These are phyloP conservation scores for Pseudogymnoascus sp. DNA, from an alignment of 2,329 filamentous ascomycete genomes.

Conservation along the genomic window DNA sequence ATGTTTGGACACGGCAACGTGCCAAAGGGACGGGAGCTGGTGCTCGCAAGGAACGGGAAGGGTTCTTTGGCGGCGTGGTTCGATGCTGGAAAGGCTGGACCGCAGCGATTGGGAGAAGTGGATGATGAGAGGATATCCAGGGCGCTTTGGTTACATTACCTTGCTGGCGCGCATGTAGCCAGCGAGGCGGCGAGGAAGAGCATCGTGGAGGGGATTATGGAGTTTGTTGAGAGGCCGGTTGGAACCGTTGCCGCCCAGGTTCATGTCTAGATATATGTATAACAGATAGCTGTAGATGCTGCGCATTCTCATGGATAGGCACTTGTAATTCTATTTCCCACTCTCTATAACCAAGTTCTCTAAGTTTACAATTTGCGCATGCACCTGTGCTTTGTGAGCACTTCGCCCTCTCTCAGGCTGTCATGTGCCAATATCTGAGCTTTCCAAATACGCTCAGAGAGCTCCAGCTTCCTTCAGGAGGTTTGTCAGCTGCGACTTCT, in stretches of 20 bases:
- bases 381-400: neutral
- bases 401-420: neutral
- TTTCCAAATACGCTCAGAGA: conserved; percentile 34
- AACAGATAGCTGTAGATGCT: neutral
- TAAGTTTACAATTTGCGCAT: neutral
- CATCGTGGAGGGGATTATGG: conserved; percentile 80
- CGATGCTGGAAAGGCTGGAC: conserved; percentile 41
- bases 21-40: conserved; percentile 68
- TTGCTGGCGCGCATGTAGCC: conserved; percentile 78
- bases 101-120: conserved; percentile 59
- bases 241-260: conserved; percentile 81
- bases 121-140: conserved; percentile 71
- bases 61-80: conserved; percentile 63
- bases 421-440: neutral
- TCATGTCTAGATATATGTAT: conserved; percentile 15
- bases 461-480: conserved; percentile 58
- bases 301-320: neutral
- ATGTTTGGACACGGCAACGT: conserved; percentile 76
- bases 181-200: conserved; percentile 72
- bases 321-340: conserved; percentile 8
- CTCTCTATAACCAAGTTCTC: conserved; percentile 1
- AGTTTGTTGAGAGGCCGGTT: conserved; percentile 77
- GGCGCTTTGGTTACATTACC: conserved; percentile 81
- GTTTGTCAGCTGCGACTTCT: conserved; percentile 54
- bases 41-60: conserved; percentile 57